A percentile compares a stretch with the other conserved stretches of the same genome.
Evolutionary conservation across 2,329 filamentous ascomycete genomes (phyloP).

Genomic region (Reticulascus tulasneorum): DNA sequence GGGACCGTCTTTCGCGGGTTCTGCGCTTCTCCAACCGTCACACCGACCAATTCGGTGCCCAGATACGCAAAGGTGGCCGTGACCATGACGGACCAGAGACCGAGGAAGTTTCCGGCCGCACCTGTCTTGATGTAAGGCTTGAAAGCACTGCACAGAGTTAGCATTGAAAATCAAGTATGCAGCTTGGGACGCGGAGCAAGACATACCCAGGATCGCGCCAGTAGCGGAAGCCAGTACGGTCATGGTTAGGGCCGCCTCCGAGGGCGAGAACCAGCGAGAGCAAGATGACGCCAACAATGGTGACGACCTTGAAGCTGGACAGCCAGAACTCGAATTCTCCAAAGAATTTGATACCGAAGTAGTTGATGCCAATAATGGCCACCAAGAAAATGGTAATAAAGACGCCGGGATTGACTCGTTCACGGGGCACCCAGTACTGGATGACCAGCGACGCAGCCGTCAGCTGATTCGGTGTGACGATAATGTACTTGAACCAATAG

Average conservation of each 20-base stretch:
- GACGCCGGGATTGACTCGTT: slow-evolving; percentile 70
- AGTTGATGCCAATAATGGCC: slow-evolving; percentile 61
- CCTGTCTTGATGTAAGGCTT: slow-evolving; percentile 39
- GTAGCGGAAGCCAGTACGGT: slow-evolving; percentile 62
- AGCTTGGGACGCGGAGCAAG: too few relatives aligned
- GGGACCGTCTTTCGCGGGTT: slow-evolving; percentile 75
- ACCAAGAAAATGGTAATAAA: slow-evolving; percentile 72
- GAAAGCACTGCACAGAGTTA: slow-evolving; percentile 37
- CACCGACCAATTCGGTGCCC: slow-evolving; percentile 72
- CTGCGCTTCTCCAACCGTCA: slow-evolving; percentile 75
- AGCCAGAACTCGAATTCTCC: slow-evolving; percentile 63
- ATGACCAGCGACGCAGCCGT: slow-evolving; percentile 78
- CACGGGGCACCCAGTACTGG: slow-evolving; percentile 66
- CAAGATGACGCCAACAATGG: slow-evolving; percentile 63
- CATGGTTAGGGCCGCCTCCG: slow-evolving; percentile 61
- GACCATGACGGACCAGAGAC: slow-evolving; percentile 68
- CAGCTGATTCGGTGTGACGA: slow-evolving; percentile 79
- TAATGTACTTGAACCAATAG: slow-evolving; percentile 76
- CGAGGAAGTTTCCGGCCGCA: slow-evolving; percentile 50
- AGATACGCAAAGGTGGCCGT: slow-evolving; percentile 77
- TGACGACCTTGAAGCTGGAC: slow-evolving; percentile 63
- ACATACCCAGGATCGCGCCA: slow-evolving; percentile 56
- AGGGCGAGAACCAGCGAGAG: slow-evolving; percentile 60
- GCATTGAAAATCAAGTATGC: neutral
- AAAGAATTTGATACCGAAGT: slow-evolving; percentile 65